These are phyloP conservation scores for Cairneyella variabilis DNA, from an alignment of 495 filamentous ascomycete genomes.

Conservation along the genomic window DNA sequence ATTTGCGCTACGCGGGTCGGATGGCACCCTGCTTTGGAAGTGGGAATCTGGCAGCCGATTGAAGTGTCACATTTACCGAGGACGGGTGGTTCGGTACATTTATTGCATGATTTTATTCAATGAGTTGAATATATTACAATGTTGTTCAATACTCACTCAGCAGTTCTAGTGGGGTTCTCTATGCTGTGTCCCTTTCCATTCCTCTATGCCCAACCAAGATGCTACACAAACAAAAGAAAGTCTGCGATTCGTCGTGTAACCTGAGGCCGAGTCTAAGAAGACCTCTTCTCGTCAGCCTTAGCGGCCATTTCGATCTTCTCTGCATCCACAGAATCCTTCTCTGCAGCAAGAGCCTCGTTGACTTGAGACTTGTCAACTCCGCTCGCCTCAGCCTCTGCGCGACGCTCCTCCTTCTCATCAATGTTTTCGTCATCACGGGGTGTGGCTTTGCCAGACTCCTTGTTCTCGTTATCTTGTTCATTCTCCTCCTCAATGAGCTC, in stretches of 20 bases:
- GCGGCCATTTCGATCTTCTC: constrained; percentile 9
- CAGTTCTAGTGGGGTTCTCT: constrained; percentile 21
- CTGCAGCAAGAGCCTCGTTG: constrained; percentile 20
- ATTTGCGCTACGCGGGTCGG: too few species aligned
- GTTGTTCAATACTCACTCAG: constrained; percentile 8
- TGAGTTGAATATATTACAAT: constrained; percentile 21
- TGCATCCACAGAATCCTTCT: constrained; percentile 19
- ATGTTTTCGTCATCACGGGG: constrained; percentile 85
- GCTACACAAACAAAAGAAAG: constrained; percentile 26
- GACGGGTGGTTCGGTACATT: background rate
- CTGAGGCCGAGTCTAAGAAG: constrained; percentile 5
- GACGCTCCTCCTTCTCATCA: constrained; percentile 52
- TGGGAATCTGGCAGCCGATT: background rate
- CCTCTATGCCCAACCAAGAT: constrained; percentile 8
- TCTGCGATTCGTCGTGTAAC: background rate
- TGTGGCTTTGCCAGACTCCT: constrained; percentile 63
- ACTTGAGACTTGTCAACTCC: constrained; percentile 18
- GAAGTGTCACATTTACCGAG: background rate
- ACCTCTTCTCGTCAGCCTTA: constrained; percentile 12
- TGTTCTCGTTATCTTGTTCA: constrained; percentile 76
- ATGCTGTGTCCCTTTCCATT: constrained; percentile 13
- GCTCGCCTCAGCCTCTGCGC: constrained; percentile 20
- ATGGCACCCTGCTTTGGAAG: too few species aligned
- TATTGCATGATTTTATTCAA: background rate
- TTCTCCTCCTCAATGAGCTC: constrained; percentile 98